A percentile compares a stretch with the other conserved stretches of the same genome.
Evolutionary conservation across 495 filamentous ascomycete genomes (phyloP).

Genomic region (Aspergillus homomorphus): DNA sequence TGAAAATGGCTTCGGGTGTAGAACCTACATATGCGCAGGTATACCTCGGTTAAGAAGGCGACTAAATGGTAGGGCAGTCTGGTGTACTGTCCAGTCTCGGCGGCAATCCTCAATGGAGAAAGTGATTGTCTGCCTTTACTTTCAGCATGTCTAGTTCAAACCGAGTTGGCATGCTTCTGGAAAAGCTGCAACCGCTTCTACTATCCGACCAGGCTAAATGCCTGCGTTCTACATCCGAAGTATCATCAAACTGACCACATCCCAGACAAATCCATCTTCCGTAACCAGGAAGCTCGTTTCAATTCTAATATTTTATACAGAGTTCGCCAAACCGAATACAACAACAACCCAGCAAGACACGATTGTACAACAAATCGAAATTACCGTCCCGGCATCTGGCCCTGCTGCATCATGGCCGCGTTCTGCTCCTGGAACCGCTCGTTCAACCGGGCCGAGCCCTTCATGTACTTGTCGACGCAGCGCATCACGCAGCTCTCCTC

Average conservation of each 20-base stretch:
- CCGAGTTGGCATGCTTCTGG: too few relatives aligned
- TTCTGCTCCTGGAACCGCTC: slow-evolving; percentile 95
- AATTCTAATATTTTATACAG: slow-evolving; percentile 22
- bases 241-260: background rate
- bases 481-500: slow-evolving; percentile 89
- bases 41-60: too few relatives aligned
- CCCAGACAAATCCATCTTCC: background rate
- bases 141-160: too few relatives aligned
- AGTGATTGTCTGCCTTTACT: too few relatives aligned
- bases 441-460: slow-evolving; percentile 77
- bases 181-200: too few relatives aligned
- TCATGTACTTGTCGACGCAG: slow-evolving; percentile 94
- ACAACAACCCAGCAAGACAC: slow-evolving; percentile 10
- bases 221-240: background rate
- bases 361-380: slow-evolving; percentile 8
- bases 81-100: too few relatives aligned
- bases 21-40: too few relatives aligned
- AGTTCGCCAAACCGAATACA: slow-evolving; percentile 12
- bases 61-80: too few relatives aligned
- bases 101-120: too few relatives aligned
- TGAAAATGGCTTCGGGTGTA: too few relatives aligned
- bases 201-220: too few relatives aligned
- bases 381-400: slow-evolving; percentile 49
- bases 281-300: slow-evolving; percentile 17
- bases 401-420: slow-evolving; percentile 75